These are phyloP conservation scores for Lepidium sativum DNA, from an alignment of 345 rosid species.

Conservation along the genomic window DNA sequence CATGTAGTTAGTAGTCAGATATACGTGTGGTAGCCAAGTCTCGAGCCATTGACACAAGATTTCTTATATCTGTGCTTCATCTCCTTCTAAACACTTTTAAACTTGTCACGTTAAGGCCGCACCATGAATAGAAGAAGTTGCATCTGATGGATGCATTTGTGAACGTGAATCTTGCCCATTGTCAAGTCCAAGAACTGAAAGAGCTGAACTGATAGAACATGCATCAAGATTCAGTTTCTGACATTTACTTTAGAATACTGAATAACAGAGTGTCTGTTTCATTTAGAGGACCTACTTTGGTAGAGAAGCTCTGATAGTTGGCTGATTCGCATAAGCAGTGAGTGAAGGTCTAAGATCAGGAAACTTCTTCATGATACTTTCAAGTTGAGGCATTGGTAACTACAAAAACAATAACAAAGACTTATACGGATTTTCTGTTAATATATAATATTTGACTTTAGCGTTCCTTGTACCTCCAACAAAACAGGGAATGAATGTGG, in stretches of 20 bases:
- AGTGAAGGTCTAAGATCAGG: slow-evolving; percentile 64
- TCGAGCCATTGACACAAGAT: slow-evolving; percentile 1
- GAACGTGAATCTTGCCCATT: slow-evolving; percentile 38
- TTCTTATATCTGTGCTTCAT: slow-evolving; percentile 6
- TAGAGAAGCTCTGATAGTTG: slow-evolving; percentile 51
- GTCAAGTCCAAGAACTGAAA: slow-evolving; percentile 66
- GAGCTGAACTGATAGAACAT: slow-evolving; percentile 50
- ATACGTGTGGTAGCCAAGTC: slow-evolving; percentile 17
- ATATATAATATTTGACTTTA: not conserved
- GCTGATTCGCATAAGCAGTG: slow-evolving; percentile 60
- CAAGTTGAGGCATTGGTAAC: slow-evolving; percentile 84
- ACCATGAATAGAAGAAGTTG: slow-evolving; percentile 51
- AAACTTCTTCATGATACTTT: slow-evolving; percentile 67
- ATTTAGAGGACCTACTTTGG: slow-evolving; percentile 46
- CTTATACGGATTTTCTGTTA: not conserved
- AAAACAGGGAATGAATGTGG: slow-evolving; percentile 88
- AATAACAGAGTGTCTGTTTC: not conserved
- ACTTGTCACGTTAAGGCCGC: slow-evolving; percentile 34
- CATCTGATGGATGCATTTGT: slow-evolving; percentile 48
- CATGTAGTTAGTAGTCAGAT: slow-evolving; percentile 21
- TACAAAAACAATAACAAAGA: slow-evolving; percentile 31
- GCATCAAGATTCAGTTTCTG: not conserved
- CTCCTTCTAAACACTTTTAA: slow-evolving; percentile 7
- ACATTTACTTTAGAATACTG: not conserved
- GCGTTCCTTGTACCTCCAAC: slow-evolving; percentile 49